Evolutionary conservation across 176 grass and related monocot species (phyloP).

Genomic region (Calamus simplicifolius): DNA sequence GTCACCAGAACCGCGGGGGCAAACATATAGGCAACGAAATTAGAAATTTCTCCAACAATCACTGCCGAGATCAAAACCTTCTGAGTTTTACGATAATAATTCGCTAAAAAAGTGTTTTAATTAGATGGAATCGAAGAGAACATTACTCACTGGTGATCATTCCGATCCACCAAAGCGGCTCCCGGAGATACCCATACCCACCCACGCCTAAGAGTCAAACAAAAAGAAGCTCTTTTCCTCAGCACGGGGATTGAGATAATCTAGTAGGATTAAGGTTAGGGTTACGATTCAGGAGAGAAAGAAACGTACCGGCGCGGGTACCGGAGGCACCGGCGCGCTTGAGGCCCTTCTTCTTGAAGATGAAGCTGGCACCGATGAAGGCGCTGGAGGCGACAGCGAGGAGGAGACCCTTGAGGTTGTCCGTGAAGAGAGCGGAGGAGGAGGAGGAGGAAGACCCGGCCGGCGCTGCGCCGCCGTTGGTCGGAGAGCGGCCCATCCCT

Average conservation of each 20-base stretch:
- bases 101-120: too few species aligned
- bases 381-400: constrained; percentile 77
- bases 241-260: not conserved
- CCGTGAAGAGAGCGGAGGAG: constrained; percentile 45
- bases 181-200: constrained; percentile 83
- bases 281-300: not conserved
- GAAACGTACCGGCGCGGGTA: constrained; percentile 49
- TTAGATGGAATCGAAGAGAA: not conserved
- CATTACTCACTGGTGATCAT: constrained; percentile 82
- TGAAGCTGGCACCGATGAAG: constrained; percentile 98
- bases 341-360: constrained; percentile 96
- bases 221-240: not conserved
- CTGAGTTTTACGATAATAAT: not conserved
- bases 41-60: constrained; percentile 84
- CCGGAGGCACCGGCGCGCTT: constrained; percentile 64
- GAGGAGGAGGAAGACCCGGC: constrained; percentile 8
- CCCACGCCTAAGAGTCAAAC: constrained; percentile 40
- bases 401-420: constrained; percentile 79
- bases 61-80: constrained; percentile 35
- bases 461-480: constrained; percentile 18
- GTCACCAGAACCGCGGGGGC: constrained; percentile 75
- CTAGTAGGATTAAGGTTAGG: not conserved
- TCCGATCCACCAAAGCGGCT: constrained; percentile 97
- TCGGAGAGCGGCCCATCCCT: constrained; percentile 7
- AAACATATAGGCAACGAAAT: constrained; percentile 96